Conservation (phyloP, 768 basidiomycete genomes). For the Galerina marginata region DNA sequence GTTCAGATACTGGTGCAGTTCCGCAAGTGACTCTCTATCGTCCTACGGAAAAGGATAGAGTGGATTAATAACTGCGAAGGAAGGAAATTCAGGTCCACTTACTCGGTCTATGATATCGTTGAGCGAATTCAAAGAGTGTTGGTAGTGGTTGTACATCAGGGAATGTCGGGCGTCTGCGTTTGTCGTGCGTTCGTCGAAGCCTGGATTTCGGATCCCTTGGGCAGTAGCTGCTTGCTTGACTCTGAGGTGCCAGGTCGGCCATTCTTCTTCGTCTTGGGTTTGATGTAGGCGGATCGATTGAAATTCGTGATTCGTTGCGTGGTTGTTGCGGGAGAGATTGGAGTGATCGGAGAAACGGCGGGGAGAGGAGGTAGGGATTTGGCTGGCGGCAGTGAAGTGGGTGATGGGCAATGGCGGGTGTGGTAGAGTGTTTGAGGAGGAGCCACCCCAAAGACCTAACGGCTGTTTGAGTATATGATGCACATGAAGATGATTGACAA, state of each 20-base stretch:
- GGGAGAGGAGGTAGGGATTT: conserved; percentile 11
- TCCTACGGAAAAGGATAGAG: conserved; percentile 54
- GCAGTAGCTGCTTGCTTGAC: conserved; percentile 58
- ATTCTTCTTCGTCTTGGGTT: conserved; percentile 43
- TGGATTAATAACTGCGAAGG: background rate
- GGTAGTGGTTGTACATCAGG: conserved; percentile 74
- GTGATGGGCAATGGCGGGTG: conserved; percentile 50
- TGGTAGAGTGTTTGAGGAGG: conserved; percentile 84
- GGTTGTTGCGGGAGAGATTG: conserved; percentile 16
- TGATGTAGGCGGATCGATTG: conserved; percentile 57
- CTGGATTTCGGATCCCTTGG: conserved; percentile 27
- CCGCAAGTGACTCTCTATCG: conserved; percentile 73
- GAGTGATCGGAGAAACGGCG: background rate
- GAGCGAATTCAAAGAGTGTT: conserved; percentile 82
- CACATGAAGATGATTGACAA: conserved; percentile 20
- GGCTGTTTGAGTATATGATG: conserved; percentile 1
- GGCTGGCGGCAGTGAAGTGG: conserved; percentile 9
- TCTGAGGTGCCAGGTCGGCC: conserved; percentile 68
- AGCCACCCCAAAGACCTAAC: conserved; percentile 79
- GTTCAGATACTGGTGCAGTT: conserved; percentile 73
- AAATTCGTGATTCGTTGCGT: conserved; percentile 42
- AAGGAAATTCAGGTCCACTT: conserved; percentile 27
- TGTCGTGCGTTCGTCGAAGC: conserved; percentile 21
- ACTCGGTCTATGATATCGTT: conserved; percentile 82
- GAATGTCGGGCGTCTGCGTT: conserved; percentile 37